These are phyloP conservation scores for Passalora sequoiae DNA, from an alignment of 2,329 filamentous ascomycete genomes.

Conservation along the genomic window DNA sequence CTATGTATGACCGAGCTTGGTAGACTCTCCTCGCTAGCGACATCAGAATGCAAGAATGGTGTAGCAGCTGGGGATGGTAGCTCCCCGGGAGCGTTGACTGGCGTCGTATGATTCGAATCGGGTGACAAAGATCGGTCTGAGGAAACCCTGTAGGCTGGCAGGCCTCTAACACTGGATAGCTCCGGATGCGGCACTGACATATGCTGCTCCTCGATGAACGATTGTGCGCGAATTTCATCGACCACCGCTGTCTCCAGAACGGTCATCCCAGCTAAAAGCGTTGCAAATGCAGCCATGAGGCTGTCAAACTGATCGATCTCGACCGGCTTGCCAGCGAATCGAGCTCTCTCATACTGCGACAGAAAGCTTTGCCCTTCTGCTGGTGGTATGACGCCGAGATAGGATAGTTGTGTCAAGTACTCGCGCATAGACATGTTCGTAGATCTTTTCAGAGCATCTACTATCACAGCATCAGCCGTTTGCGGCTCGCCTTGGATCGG, in stretches of 20 bases:
- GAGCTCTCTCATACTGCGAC: slow-evolving; percentile 71
- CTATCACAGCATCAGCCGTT: slow-evolving; percentile 43
- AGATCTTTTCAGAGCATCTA: slow-evolving; percentile 66
- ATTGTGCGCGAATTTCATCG: slow-evolving; percentile 35
- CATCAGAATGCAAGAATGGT: slow-evolving; percentile 21
- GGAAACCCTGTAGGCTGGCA: slow-evolving; percentile 12
- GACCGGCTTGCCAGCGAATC: slow-evolving; percentile 69
- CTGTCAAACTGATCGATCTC: slow-evolving; percentile 66
- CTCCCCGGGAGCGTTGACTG: slow-evolving; percentile 27
- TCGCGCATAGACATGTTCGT: slow-evolving; percentile 68
- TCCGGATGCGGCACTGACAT: neutral
- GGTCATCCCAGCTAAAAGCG: slow-evolving; percentile 69
- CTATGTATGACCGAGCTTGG: slow-evolving; percentile 24
- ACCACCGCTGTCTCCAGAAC: slow-evolving; percentile 55
- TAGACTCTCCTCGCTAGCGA: slow-evolving; percentile 25
- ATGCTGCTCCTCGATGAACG: slow-evolving; percentile 10
- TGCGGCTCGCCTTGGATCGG: slow-evolving; percentile 33
- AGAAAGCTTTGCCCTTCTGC: slow-evolving; percentile 59
- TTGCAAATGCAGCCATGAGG: slow-evolving; percentile 80
- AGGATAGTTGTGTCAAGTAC: slow-evolving; percentile 68
- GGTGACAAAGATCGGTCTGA: slow-evolving; percentile 15
- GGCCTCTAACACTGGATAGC: too few relatives aligned
- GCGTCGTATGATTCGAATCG: slow-evolving; percentile 23
- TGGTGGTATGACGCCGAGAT: slow-evolving; percentile 57
- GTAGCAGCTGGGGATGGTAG: slow-evolving; percentile 20